Evolutionary conservation across 2,329 filamentous ascomycete species (phyloP).

Genomic region (Sporothrix globosa): DNA sequence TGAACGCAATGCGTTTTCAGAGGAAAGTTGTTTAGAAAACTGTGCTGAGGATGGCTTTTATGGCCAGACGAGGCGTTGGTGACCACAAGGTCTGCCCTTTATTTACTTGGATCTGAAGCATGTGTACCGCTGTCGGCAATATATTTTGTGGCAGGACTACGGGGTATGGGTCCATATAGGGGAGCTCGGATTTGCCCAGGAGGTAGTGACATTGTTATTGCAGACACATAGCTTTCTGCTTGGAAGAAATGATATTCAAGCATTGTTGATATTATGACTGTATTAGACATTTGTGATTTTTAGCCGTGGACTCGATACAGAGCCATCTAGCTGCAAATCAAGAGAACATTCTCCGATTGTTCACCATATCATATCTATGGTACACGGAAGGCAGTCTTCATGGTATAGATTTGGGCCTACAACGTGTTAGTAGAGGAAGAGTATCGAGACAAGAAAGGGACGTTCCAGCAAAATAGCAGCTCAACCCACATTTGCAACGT

Average conservation of each 20-base stretch:
- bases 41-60: background rate
- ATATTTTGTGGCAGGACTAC: background rate
- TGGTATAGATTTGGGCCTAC: slow-evolving; percentile 43
- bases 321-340: background rate
- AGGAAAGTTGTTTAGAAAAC: background rate
- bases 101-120: background rate
- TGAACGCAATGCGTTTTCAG: background rate
- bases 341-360: background rate
- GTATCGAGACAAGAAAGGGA: background rate
- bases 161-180: too few relatives aligned
- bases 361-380: slow-evolving; percentile 28
- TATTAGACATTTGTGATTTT: background rate
- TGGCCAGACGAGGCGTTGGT: slow-evolving; percentile 2
- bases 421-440: background rate
- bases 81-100: background rate
- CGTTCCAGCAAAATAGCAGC: slow-evolving; percentile 30
- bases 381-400: slow-evolving; percentile 42
- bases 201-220: background rate
- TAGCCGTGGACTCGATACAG: too few relatives aligned
- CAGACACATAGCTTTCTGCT: background rate
- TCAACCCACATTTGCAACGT: slow-evolving; percentile 65
- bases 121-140: background rate
- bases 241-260: background rate
- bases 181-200: background rate
- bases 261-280: background rate